phyloP scores from a whole-genome alignment of 1,284 basidiomycete species.

The Salmacisia buchloeana region DNA sequence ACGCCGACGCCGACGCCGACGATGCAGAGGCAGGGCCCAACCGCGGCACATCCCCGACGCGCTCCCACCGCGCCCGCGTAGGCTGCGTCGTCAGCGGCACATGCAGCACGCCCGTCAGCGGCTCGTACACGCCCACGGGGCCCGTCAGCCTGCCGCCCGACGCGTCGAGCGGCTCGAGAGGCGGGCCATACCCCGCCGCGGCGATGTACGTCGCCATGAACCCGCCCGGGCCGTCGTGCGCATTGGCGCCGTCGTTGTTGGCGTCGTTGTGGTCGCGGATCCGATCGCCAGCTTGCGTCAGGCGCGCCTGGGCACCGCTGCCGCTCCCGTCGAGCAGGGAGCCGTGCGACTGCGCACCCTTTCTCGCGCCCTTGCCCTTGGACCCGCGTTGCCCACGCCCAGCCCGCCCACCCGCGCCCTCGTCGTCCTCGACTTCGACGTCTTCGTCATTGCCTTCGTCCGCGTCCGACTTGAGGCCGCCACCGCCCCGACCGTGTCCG shows the following conservation, averaged over 20 bases:
- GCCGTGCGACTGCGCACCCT: too few relatives aligned
- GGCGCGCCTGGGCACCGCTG: too few relatives aligned
- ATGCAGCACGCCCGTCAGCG: conserved; percentile 40
- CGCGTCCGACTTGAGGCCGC: too few relatives aligned
- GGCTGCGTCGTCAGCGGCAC: conserved; percentile 36
- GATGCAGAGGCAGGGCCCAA: not conserved
- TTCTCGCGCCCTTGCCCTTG: too few relatives aligned
- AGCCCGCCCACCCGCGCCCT: conserved; percentile 15
- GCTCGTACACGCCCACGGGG: conserved; percentile 46
- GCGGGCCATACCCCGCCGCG: conserved; percentile 10
- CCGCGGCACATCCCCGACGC: not conserved
- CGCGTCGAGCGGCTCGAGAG: too few relatives aligned
- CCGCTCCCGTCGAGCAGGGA: too few relatives aligned
- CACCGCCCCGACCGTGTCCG: too few relatives aligned
- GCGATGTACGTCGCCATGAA: not conserved
- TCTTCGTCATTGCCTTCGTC: conserved; percentile 11
- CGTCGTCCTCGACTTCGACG: conserved; percentile 14
- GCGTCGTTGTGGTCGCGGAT: too few relatives aligned
- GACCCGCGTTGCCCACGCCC: too few relatives aligned
- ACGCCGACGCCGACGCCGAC: not conserved
- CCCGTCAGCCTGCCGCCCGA: too few relatives aligned
- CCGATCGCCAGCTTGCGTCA: too few relatives aligned
- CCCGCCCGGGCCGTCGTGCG: not conserved
- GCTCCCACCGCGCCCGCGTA: conserved; percentile 14
- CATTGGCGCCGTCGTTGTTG: conserved; percentile 25